phyloP scores from a whole-genome alignment of 1,284 basidiomycete species.

The Rhodotorula sp. region DNA sequence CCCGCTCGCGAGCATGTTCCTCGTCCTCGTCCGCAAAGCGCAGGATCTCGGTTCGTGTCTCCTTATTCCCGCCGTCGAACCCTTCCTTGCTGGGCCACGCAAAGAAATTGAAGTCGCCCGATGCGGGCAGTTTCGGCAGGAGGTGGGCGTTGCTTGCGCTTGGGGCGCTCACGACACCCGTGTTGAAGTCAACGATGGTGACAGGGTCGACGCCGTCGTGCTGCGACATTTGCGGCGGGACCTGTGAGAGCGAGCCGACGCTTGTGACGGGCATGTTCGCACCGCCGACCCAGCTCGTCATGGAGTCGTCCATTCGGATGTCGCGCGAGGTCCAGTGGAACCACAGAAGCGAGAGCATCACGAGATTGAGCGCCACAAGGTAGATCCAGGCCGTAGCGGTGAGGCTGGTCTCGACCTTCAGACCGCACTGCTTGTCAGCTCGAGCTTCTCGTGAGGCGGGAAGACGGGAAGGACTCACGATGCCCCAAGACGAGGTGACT shows the following conservation, averaged over 20 bases:
- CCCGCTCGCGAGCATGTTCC: background rate
- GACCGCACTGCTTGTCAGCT: background rate
- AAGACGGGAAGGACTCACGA: background rate
- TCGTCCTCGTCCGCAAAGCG: background rate
- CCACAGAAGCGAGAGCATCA: background rate
- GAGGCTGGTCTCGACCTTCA: constrained; percentile 1
- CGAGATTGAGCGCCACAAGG: background rate
- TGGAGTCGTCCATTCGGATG: background rate
- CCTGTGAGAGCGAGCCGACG: background rate
- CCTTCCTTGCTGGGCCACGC: background rate
- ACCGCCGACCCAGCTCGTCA: background rate
- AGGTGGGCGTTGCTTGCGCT: too few relatives aligned
- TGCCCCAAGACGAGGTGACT: background rate
- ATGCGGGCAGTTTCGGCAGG: background rate
- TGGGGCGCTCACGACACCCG: background rate
- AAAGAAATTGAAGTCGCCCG: background rate
- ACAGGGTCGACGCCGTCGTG: background rate
- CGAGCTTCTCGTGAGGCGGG: background rate
- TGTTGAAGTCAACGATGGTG: background rate
- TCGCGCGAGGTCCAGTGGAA: constrained; percentile 4
- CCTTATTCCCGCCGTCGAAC: background rate
- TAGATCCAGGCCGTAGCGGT: background rate
- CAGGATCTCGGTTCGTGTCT: background rate
- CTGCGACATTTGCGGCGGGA: too few relatives aligned
- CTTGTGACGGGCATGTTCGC: background rate